Conservation (phyloP, 257 asterid species). For the Nemophila menziesii region DNA sequence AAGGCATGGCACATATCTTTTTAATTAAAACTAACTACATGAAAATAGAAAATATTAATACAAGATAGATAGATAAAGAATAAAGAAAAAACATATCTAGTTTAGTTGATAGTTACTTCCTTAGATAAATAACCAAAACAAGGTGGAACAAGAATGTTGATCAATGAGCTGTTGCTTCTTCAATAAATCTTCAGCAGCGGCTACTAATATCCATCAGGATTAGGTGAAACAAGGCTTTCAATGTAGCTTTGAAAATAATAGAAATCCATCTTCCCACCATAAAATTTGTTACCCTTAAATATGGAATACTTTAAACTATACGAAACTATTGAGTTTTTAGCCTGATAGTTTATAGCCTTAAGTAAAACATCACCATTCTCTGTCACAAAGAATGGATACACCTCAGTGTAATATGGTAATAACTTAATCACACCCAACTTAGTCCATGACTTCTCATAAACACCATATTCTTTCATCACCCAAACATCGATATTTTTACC, state of each 20-base stretch:
- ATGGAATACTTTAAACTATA: conserved; percentile 4
- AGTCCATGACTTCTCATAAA: conserved; percentile 23
- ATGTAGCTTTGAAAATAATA: conserved; percentile 9
- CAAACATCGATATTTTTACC: no score
- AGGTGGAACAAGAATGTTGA: no score
- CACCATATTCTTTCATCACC: conserved; percentile 30
- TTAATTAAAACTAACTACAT: no score
- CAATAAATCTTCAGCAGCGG: no score
- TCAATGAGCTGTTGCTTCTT: no score
- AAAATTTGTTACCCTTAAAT: conserved; percentile 1
- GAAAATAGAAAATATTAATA: no score
- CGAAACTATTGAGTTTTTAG: conserved; percentile 2
- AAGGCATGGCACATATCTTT: no score
- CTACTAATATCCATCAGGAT: conserved; percentile 4
- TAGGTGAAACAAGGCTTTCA: conserved; percentile 20
- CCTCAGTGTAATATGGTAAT: background rate
- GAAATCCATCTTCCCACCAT: background rate
- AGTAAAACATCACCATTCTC: conserved; percentile 13
- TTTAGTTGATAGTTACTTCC: no score
- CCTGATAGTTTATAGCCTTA: no score
- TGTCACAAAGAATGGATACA: conserved; percentile 14
- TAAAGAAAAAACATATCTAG: no score
- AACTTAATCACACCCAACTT: conserved; percentile 10
- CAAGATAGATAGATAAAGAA: no score
- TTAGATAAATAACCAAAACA: no score